Evolutionary conservation across 106 monocot genomes (phyloP), one percentile per base, ranked within the genome.

Genomic region (Cymbidium sinense): DNA sequence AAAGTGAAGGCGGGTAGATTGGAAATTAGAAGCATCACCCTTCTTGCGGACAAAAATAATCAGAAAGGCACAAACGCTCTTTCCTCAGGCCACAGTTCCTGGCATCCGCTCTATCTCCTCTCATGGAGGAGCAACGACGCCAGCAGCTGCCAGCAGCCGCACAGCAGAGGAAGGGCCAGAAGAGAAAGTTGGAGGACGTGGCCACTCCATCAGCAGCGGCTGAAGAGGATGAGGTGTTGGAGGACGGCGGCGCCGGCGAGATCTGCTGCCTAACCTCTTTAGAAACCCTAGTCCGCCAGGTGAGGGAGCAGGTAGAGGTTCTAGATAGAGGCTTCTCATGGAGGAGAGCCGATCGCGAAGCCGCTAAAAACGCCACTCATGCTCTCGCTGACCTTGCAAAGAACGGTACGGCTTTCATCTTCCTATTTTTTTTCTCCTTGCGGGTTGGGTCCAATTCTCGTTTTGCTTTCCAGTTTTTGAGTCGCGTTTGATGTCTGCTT

Each of bases 301-400:
- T 93, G 13, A 80, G 80, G 70, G 69, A 86, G 10, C 99, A 95
- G 79, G 91, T 99, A 9, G 89, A 91, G 47, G 71, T 89, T 36
- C 95, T 99, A 43, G 55, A 82, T 29, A 50, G 82, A 30, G 34
- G 76, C 79, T 89, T 87, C 86, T 95, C 99, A 9, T 95, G 95
- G 92, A 76, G 73, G 54, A 76, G 79, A 35, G 21, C 86, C 8
- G 93, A 93, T 88, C 95, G 99, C 9, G 64, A 79, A 50, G 88
- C 90, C 50, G 89, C 99, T 41, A 90, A 89, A 79, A 89, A 90
- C 73, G 99, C 99, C 34, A 83, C 88, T 34, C 90, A 99, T 64
- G 76, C 87, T 81, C 89, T 99, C 44, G 92, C 95, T 41, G 99
- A 95, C 81, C 89, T 95, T 25, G 92, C 99, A 41, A 99, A 99